Base-by-base conservation (phyloP, 1,139 yeast genomes). In the Blastobotrys indianensis region DNA sequence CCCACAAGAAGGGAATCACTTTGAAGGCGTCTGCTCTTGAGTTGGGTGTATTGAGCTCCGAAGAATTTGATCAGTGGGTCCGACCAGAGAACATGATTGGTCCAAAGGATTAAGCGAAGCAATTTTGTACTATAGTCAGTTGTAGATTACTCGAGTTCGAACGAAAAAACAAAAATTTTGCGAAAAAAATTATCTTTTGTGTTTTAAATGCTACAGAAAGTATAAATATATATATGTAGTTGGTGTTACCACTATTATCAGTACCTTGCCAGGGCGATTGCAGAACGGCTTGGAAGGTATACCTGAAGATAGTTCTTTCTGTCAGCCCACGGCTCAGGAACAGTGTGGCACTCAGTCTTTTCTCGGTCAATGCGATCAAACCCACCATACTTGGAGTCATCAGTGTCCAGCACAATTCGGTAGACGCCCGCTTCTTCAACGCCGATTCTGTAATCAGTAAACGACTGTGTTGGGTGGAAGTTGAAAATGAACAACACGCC, bases 61-160 rank as follows among this genome's bases (percentile, higher is more conserved):
- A 80, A 63, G 96, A 90, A 71, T 92, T 92, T 61, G 94, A 88
- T 68, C 77, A 87, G 69, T 92, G 95, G 95, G 98, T 92, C 57
- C 82, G 87, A 69, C 98, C 98, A 55, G 97, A 92, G 74, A 80
- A 85, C 64, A 92, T 92, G 98, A 79, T 92, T 72, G 96, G 97
- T 50, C 98, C 98, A 60, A 64, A 65, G 23, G 61, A 59, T 48
- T 57, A 62, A 50, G 38, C 47, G 35, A 31, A 33, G 3, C 25
- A 13, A 33, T 33, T 28, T 33, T 25, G n/a, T 28, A 7, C 25
- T 25, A 37, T 16, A 4, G 12, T 35, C 8, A 4, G 15, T 31
- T n/a, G 7, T 20, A 13, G 37, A 34, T 13, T 34, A 15, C 15
- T 11, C 23, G 6, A 11, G n/a, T n/a, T n/a, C n/a, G n/a, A n/a